Base-by-base conservation (phyloP, 345 rosid genomes). In the Populus davidiana region DNA sequence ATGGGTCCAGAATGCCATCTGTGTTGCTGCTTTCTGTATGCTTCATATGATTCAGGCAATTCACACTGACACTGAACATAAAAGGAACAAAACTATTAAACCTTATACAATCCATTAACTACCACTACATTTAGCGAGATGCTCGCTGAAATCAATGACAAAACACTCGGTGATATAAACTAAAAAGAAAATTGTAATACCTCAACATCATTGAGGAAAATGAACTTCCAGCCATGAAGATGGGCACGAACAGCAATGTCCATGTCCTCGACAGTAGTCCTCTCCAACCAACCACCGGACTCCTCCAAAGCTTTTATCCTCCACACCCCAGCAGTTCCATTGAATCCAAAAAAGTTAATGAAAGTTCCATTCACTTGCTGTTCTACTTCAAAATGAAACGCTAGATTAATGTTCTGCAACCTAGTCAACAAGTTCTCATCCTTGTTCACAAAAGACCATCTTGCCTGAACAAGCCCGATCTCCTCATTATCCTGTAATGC, bases 1-100 rank as follows among this genome's bases (percentile, higher is more conserved):
- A 94, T 94, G 3, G 98, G 98, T 62, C 98, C 98, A 17, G 98
- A 94, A 83, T 94, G 98, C 98, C 98, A 94, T 79, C 98, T 78
- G 67, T 94, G 98, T 74, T 94, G 98, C 59, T 94, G 98, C 81
- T 94, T 94, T 75, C 96, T 86, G 80, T 94, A 94, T 63, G 98
- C 98, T 82, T 94, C 98, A 61, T 94, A 94, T 11, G 98, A 94
- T 79, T 94, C 98, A 0, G 98, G 98, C 69, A 94, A 76, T 80
- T 94, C 98, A 68, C 98, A 94, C 72, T 88, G 94, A 80, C 97
- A 91, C 98, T 94, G 91, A 71, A 81, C 64, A 52, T 36, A 65
- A 36, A 21, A 66, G 67, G 20, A 43, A 69, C 25, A 63, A 44
- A 38, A 62, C 54, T 16, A 14, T 69, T 33, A 69, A 41, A 9